A percentile compares a stretch with the other conserved stretches of the same genome.
Conservation (phyloP, 441 rosid genomes). For the Heliophila coronopifolia region DNA sequence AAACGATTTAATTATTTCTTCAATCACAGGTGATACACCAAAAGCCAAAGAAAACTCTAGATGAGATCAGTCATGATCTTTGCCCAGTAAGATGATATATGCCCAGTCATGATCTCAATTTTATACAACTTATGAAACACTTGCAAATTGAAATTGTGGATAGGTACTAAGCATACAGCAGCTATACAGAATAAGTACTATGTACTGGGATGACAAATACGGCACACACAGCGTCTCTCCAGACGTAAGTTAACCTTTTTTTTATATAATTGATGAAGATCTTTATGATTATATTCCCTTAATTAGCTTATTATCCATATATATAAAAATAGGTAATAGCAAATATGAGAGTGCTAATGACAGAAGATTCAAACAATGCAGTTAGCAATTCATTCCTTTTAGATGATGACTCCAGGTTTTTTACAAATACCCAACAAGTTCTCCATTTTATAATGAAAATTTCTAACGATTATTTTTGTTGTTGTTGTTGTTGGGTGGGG, state of each 20-base stretch:
- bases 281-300: slow-evolving; percentile 2
- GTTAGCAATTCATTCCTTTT: slow-evolving; percentile 91
- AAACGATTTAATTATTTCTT: not conserved
- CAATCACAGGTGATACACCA: slow-evolving; percentile 81
- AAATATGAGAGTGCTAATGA: slow-evolving; percentile 92
- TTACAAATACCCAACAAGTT: not conserved
- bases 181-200: slow-evolving; percentile 87
- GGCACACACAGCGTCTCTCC: slow-evolving; percentile 91
- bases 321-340: slow-evolving; percentile 65
- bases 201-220: slow-evolving; percentile 99
- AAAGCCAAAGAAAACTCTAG: slow-evolving; percentile 86
- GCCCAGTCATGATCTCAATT: not conserved
- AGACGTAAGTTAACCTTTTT: slow-evolving; percentile 61
- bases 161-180: slow-evolving; percentile 97
- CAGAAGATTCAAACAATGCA: slow-evolving; percentile 95
- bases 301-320: not conserved
- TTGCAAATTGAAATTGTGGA: not conserved
- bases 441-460: not conserved
- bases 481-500: no score
- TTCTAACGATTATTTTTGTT: not conserved
- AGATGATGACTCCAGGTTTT: slow-evolving; percentile 95
- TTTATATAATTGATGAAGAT: not conserved
- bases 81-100: slow-evolving; percentile 65
- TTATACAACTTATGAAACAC: not conserved
- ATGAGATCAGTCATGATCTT: slow-evolving; percentile 90